phyloP scores from a whole-genome alignment of 257 asterid species.

The Solanum sejunctum region DNA sequence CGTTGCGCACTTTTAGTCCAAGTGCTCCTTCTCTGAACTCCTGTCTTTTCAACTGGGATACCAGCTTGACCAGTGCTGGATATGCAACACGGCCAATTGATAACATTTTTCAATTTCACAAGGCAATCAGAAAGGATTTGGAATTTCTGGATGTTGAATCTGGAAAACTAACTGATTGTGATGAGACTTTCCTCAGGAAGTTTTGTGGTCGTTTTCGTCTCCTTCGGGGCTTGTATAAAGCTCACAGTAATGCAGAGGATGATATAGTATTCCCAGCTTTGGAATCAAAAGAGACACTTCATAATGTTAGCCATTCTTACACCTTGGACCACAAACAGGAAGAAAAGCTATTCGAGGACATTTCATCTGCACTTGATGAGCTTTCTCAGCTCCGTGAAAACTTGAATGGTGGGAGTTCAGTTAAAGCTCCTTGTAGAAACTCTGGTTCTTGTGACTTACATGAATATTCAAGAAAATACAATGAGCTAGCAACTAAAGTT shows the following conservation, averaged over 20 bases:
- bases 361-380: slow-evolving; percentile 66
- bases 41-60: slow-evolving; percentile 87
- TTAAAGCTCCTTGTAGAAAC: slow-evolving; percentile 19
- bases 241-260: slow-evolving; percentile 99
- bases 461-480: slow-evolving; percentile 43
- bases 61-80: slow-evolving; percentile 31
- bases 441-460: slow-evolving; percentile 16
- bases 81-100: slow-evolving; percentile 68
- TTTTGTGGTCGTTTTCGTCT: slow-evolving; percentile 91
- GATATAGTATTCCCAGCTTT: slow-evolving; percentile 96
- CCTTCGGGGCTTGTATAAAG: slow-evolving; percentile 84
- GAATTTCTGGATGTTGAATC: slow-evolving; percentile 83
- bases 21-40: slow-evolving; percentile 88
- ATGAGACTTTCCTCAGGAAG: slow-evolving; percentile 68
- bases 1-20: slow-evolving; percentile 64
- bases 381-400: slow-evolving; percentile 58
- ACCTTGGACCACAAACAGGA: slow-evolving; percentile 96
- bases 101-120: slow-evolving; percentile 85
- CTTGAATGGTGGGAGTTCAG: slow-evolving; percentile 28
- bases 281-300: slow-evolving; percentile 87
- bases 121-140: slow-evolving; percentile 92
- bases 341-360: slow-evolving; percentile 81
- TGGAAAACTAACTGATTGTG: slow-evolving; percentile 66
- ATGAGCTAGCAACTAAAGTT: slow-evolving; percentile 76
- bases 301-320: slow-evolving; percentile 94